Percentiles rank a stretch among this genome's conserved stretches.
These are phyloP conservation scores for Pleurozium schreberi DNA, from an alignment of 225 moss, liverwort and hornwort genomes.

Conservation along the genomic window DNA sequence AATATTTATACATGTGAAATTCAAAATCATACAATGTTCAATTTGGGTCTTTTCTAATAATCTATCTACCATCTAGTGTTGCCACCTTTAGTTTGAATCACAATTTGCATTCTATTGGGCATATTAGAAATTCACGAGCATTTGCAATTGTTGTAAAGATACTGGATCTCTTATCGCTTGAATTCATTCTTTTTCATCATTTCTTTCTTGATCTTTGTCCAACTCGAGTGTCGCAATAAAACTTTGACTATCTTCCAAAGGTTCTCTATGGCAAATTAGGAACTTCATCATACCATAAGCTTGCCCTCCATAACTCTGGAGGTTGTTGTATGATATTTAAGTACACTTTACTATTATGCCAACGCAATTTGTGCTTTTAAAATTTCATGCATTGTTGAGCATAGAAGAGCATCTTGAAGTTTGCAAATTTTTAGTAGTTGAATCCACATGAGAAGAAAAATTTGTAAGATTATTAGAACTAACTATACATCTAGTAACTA, in stretches of 20 bases:
- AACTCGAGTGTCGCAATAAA: rapidly evolving
- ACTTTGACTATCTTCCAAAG: not conserved
- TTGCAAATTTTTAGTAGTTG: rapidly evolving
- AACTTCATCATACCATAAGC: not conserved
- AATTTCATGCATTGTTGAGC: not conserved
- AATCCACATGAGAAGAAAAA: rapidly evolving
- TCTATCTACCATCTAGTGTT: not conserved
- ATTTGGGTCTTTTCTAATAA: not conserved
- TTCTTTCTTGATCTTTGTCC: not conserved
- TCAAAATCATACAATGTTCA: not conserved
- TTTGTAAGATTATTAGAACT: not conserved
- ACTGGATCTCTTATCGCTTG: not conserved
- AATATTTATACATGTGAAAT: not conserved
- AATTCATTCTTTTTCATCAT: not conserved
- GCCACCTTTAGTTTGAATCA: rapidly evolving
- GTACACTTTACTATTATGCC: not conserved
- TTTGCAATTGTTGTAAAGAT: not conserved
- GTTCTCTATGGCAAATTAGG: not conserved
- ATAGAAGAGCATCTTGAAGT: not conserved
- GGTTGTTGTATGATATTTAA: not conserved
- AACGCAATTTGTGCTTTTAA: rapidly evolving
- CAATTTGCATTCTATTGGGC: not conserved
- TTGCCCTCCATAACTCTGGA: rapidly evolving
- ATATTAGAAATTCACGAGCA: not conserved
- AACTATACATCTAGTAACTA: not conserved